Evolutionary conservation across 257 asterid genomes (phyloP).

Genomic region (Mentha longifolia): DNA sequence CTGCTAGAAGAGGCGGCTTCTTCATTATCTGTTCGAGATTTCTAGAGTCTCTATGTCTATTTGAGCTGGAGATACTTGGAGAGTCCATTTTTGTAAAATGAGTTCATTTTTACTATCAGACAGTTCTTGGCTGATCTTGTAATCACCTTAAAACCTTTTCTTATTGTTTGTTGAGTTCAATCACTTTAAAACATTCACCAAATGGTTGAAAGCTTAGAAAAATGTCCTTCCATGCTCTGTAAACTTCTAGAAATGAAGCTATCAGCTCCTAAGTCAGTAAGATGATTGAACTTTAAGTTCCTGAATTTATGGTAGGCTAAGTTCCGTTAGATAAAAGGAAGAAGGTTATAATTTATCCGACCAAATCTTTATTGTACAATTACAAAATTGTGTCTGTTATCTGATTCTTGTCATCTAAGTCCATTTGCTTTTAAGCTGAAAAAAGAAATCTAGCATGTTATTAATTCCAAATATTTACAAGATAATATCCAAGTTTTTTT

Average conservation of each 20-base stretch:
- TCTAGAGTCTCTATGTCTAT: conserved; percentile 14
- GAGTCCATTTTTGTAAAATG: conserved; percentile 5
- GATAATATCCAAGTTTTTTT: too few species aligned
- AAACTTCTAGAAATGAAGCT: background rate
- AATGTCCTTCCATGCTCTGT: background rate
- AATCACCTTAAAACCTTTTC: background rate
- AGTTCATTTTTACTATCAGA: background rate
- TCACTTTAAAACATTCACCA: background rate
- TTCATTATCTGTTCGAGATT: conserved; percentile 15
- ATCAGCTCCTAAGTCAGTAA: background rate
- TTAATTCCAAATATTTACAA: too few species aligned
- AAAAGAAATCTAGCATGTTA: too few species aligned
- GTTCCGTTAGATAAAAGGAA: background rate
- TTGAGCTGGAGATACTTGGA: background rate
- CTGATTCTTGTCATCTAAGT: background rate
- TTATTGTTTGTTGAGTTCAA: background rate
- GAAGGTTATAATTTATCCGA: background rate
- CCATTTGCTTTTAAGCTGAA: background rate
- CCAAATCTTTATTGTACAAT: background rate
- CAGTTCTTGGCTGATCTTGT: background rate
- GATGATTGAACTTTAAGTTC: conserved; percentile 12
- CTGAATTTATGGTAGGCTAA: background rate
- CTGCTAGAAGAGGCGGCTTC: conserved; percentile 8
- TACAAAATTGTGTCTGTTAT: background rate
- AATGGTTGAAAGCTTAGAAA: background rate